phyloP scores from a whole-genome alignment of 306 rosid species.

The Castanea mollissima region DNA sequence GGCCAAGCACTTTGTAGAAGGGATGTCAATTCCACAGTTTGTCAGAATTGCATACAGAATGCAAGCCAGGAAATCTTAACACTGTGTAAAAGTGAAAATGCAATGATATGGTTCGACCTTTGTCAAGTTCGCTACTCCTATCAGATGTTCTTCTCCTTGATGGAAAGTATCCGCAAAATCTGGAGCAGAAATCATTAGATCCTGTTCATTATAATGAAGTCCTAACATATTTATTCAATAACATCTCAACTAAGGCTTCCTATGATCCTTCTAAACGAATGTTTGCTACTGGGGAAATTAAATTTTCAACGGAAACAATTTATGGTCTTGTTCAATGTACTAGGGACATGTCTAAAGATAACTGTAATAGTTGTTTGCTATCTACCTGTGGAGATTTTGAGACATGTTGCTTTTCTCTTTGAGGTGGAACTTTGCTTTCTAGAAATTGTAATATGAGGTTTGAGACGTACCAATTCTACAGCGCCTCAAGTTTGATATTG shows the following conservation, averaged over 20 bases:
- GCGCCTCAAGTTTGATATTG: slow-evolving; percentile 13
- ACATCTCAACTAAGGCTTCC: slow-evolving; percentile 29
- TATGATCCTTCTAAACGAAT: slow-evolving; percentile 13
- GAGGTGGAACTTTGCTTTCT: slow-evolving; percentile 42
- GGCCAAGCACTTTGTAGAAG: slow-evolving; percentile 66
- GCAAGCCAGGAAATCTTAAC: slow-evolving; percentile 42
- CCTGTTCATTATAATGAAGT: not conserved
- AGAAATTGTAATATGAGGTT: slow-evolving; percentile 49
- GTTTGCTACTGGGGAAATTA: slow-evolving; percentile 47
- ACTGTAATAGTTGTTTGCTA: slow-evolving; percentile 39
- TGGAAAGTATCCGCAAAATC: slow-evolving; percentile 29
- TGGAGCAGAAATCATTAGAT: slow-evolving; percentile 26
- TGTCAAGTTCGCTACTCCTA: slow-evolving; percentile 62
- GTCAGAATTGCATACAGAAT: slow-evolving; percentile 38
- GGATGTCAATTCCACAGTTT: slow-evolving; percentile 41
- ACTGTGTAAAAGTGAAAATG: slow-evolving; percentile 36
- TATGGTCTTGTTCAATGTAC: slow-evolving; percentile 68
- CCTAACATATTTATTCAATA: slow-evolving; percentile 26
- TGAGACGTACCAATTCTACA: slow-evolving; percentile 28
- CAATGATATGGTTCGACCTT: slow-evolving; percentile 50
- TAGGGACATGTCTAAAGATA: slow-evolving; percentile 29
- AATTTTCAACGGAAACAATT: slow-evolving; percentile 13
- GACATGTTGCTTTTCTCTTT: slow-evolving; percentile 24
- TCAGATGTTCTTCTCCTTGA: slow-evolving; percentile 20
- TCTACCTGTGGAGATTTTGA: slow-evolving; percentile 38